Percentiles rank a stretch among this genome's conserved stretches.
phyloP scores from a whole-genome alignment of 2,329 filamentous ascomycete genomes.

The Aspergillus floridensis region DNA sequence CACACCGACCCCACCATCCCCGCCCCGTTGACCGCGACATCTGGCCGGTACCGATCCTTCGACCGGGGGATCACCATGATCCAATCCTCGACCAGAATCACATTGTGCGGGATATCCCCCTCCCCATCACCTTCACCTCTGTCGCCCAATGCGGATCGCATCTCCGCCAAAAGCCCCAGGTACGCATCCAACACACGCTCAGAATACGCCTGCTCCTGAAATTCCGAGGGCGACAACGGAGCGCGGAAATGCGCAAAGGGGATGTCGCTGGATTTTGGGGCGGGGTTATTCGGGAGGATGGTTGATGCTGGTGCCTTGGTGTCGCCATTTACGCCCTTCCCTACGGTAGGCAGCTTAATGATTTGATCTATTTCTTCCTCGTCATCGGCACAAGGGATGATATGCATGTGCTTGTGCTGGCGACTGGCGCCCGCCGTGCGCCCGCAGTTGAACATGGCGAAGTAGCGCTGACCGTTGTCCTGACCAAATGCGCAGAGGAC shows the following conservation, averaged over 20 bases:
- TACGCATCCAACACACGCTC: not conserved
- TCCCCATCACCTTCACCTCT: not conserved
- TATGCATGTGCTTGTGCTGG: conserved; percentile 52
- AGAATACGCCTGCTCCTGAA: not conserved
- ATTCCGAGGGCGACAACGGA: conserved; percentile 6
- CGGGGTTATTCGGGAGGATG: conserved; percentile 14
- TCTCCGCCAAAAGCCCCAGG: not conserved
- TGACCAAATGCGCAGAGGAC: conserved; percentile 27
- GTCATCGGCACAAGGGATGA: not conserved
- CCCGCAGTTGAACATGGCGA: conserved; percentile 50
- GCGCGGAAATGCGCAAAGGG: conserved; percentile 11
- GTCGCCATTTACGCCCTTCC: not conserved
- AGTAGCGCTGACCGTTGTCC: conserved; percentile 26
- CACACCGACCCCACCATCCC: conserved; percentile 47
- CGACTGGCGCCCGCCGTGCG: conserved; percentile 47
- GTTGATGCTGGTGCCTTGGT: conserved; percentile 8
- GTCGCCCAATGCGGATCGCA: not conserved
- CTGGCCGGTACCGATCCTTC: conserved; percentile 32
- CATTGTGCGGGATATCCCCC: conserved; percentile 42
- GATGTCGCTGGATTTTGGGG: not conserved
- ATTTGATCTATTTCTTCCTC: not conserved
- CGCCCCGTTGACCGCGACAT: conserved; percentile 44
- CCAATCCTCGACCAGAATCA: conserved; percentile 45
- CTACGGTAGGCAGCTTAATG: not conserved
- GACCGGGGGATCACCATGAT: conserved; percentile 50